Evolutionary conservation across 2,329 filamentous ascomycete species (phyloP), one percentile per base, ranked within the genome.

Genomic region (Periconia sp.): DNA sequence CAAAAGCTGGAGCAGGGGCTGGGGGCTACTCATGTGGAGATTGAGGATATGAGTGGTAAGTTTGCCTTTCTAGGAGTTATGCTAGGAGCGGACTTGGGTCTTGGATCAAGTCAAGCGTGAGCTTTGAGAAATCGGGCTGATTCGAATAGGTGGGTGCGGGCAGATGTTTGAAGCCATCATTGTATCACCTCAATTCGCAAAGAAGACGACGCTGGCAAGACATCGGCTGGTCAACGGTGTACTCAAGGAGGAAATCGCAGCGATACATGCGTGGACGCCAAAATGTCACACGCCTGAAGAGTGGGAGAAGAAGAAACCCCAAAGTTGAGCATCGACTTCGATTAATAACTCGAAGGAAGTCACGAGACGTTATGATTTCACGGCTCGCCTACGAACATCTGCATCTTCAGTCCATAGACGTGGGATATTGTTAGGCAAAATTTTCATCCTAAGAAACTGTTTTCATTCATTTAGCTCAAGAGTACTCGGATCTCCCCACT

Each of bases 201-300:
- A 76, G 63, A 78, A 79, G 77, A 82, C 66, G 56, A 88, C 88
- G 38, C 83, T 96, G 44, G 90, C 90, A 66, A 82, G 92, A 43
- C 89, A 96, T 72, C 85, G 92, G 30, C 79, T 95, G 50, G 91
- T 95, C 58, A 96, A 96, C 72, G 80, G 80, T 12, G 84, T 85
- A 4, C 78, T 96, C 59, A 92, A 91, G 75, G 82, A 86, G 33
- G 91, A 96, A 74, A 95, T 96, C 68, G 88, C 89, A 12, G 83
- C 82, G 53, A 95, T 96, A 59, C 92, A 96, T 75, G 92, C 92
- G 26, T 96, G 92, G 92, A 95, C 89, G 42, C 89, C 91, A 19
- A 95, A 91, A 73, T 96, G 92, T 70, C 88, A 91, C 75, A 96
- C 92, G 7, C 89, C 89, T 0, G 89, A 91, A 61, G 89, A 96